Percentiles rank a stretch among this genome's conserved stretches.
Conservation (phyloP, 768 basidiomycete species). For the Macrolepiota fuliginosa region DNA sequence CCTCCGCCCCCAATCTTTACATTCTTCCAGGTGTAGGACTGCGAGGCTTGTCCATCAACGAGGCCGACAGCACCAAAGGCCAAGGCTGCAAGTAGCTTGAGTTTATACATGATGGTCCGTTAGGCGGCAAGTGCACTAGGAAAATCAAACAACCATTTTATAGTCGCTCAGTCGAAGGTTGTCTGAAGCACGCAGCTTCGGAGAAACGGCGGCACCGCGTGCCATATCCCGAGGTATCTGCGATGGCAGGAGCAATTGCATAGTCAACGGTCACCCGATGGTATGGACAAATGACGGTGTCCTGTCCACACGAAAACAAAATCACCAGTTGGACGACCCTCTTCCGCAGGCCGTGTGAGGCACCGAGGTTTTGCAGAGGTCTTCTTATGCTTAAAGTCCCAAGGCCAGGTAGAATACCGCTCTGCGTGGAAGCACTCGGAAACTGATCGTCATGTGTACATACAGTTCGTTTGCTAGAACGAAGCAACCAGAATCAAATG, state of each 20-base stretch:
- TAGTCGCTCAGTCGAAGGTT: not conserved
- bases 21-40: constrained; percentile 60
- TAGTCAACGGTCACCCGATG: not conserved
- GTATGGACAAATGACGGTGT: not conserved
- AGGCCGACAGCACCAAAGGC: constrained; percentile 23
- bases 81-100: constrained; percentile 30
- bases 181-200: not conserved
- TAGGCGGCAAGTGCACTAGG: not conserved
- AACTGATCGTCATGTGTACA: not conserved
- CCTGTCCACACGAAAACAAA: not conserved
- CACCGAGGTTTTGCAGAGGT: constrained; percentile 9
- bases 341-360: not conserved
- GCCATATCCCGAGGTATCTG: constrained; percentile 1
- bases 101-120: constrained; percentile 26
- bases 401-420: not conserved
- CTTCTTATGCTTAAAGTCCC: not conserved
- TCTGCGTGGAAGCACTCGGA: not conserved
- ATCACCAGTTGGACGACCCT: not conserved
- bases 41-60: constrained; percentile 38
- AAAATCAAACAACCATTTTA: not conserved
- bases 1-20: constrained; percentile 52
- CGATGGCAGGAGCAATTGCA: not conserved
- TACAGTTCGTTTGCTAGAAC: not conserved
- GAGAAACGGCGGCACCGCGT: constrained; percentile 1
- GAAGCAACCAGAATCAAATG: not conserved